Base-by-base conservation (phyloP, 768 basidiomycete species). In the Boletus eberwhitei region DNA sequence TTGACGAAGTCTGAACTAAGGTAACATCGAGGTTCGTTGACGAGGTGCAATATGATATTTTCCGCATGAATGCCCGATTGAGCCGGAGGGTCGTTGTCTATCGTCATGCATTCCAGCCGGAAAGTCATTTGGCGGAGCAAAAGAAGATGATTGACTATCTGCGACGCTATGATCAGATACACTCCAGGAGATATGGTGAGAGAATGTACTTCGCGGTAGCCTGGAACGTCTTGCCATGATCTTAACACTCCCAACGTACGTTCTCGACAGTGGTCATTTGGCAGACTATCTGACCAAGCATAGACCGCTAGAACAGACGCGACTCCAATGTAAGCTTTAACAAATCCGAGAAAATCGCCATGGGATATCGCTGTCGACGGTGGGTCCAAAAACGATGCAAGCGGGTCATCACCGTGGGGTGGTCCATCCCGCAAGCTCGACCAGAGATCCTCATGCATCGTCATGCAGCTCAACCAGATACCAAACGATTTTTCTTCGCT, bases 221-320 rank as follows among this genome's bases (percentile, higher is more conserved):
- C 88, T 29, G 86, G 81, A 24, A 82, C 2, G 40, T 72, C 69
- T 49, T 72, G 69, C 71, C 69, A 71, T 41, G 71, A 42, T 31
- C 65, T 58, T 35, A 91, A 54, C 16, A 90, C 75, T 8, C 79
- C 81, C 8, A 91, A 70, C 1, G 81, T 75, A 44, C 84, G 79
- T 61, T 88, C 85, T 12, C 86, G 79, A 62, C 86, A 87, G 13
- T 71, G 70, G 53, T 82, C 78, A 51, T 84, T 80, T 1, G 85
- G 85, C 19, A 88, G 72, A 65, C 87, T 88, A 61, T 91, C 90
- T 13, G 89, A 82, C 86, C 88, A 93, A 4, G 87, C 86, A 63
- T 85, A 86, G 34, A 87, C 86, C 2, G 83, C 83, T 14, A 92
- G 70, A 14, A 89, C 82, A 48, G 78, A 76, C 3, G 84, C 77